Evolutionary conservation across 768 basidiomycete genomes (phyloP).

Genomic region (Mycena galericulata): DNA sequence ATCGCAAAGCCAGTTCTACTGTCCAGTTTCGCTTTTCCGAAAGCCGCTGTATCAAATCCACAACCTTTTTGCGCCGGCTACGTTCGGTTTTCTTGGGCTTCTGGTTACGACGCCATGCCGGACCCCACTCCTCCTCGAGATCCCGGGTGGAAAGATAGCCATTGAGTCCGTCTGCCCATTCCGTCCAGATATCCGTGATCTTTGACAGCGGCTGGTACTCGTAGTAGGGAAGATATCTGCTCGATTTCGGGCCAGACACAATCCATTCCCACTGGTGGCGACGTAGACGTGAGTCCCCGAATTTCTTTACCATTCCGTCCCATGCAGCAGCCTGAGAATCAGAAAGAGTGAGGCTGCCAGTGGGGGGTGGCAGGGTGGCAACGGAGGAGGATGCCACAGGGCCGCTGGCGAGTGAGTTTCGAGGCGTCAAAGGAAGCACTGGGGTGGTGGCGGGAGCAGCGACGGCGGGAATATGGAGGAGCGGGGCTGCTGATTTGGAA

Average conservation of each 20-base stretch:
- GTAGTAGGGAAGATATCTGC: not conserved
- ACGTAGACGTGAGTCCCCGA: not conserved
- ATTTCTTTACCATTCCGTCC: not conserved
- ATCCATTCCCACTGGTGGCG: conserved; percentile 1
- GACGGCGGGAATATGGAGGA: not conserved
- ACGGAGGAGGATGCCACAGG: no score
- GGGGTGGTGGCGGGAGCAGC: not conserved
- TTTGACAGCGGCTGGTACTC: not conserved
- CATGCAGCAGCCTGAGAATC: not conserved
- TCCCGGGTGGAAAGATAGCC: not conserved
- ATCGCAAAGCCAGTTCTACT: not conserved
- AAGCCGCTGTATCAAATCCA: not conserved
- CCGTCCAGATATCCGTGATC: not conserved
- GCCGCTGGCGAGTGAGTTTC: no score
- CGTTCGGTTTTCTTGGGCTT: not conserved
- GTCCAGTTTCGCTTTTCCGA: not conserved
- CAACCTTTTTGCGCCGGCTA: not conserved
- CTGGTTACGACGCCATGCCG: not conserved
- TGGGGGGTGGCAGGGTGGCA: not conserved
- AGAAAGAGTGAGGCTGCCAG: not conserved
- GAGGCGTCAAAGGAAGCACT: no score
- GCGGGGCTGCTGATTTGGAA: no score
- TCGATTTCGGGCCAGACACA: no score
- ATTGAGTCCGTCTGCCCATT: not conserved
- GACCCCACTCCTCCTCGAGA: not conserved